These are phyloP conservation scores for Penicillium arizonense DNA, from an alignment of 495 filamentous ascomycete species.

Conservation along the genomic window DNA sequence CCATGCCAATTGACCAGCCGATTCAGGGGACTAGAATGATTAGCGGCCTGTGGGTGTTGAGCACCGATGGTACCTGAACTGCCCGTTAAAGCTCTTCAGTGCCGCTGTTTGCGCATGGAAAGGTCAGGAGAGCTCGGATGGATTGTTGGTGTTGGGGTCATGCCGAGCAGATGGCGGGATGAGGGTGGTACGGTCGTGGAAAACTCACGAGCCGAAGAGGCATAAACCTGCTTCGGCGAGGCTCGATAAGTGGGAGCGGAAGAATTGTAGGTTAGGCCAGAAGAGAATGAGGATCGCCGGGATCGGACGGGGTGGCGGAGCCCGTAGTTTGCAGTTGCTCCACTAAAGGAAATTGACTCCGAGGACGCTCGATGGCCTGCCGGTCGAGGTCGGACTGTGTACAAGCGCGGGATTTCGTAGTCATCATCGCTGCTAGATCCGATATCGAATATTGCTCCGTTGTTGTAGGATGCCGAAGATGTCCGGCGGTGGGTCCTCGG, in stretches of 20 bases:
- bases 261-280: slow-evolving; percentile 5
- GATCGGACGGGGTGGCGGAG: slow-evolving; percentile 16
- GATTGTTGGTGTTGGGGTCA: slow-evolving; percentile 28
- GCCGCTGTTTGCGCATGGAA: slow-evolving; percentile 11
- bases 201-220: slow-evolving; percentile 16
- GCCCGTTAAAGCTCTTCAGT: slow-evolving; percentile 5
- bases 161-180: slow-evolving; percentile 27
- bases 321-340: slow-evolving; percentile 3
- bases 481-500: slow-evolving; percentile 16
- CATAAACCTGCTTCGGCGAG: slow-evolving; percentile 18
- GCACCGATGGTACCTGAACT: too few relatives aligned
- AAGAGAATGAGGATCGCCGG: slow-evolving; percentile 23
- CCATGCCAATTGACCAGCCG: too few relatives aligned
- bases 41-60: too few relatives aligned
- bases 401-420: neutral
- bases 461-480: slow-evolving; percentile 16
- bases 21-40: too few relatives aligned
- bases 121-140: slow-evolving; percentile 20
- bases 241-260: slow-evolving; percentile 8
- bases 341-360: slow-evolving; percentile 13
- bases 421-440: slow-evolving; percentile 30
- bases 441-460: slow-evolving; percentile 9
- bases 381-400: slow-evolving; percentile 2
- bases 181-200: slow-evolving; percentile 30
- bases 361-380: slow-evolving; percentile 11